Conservation (phyloP, 371 early-diverging fungal species). For the Capillidium rhysosporum region DNA sequence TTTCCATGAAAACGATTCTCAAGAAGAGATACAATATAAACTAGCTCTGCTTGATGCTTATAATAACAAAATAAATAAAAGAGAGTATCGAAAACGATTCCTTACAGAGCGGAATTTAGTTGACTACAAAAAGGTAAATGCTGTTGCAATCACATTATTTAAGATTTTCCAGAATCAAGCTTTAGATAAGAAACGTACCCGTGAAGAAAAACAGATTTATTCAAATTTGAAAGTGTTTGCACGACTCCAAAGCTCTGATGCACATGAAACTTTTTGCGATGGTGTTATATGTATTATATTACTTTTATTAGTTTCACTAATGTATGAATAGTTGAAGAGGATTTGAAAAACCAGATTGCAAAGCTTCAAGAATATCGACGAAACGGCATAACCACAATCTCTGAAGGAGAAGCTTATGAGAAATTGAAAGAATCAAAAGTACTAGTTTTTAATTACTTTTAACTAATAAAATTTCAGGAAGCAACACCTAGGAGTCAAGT, state of each 20-base stretch:
- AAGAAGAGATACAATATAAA: slow-evolving; percentile 75
- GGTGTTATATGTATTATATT: slow-evolving; percentile 40
- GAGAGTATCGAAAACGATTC: slow-evolving; percentile 66
- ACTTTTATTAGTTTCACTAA: background rate
- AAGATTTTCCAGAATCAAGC: slow-evolving; percentile 28
- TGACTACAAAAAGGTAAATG: slow-evolving; percentile 49
- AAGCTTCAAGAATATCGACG: slow-evolving; percentile 69
- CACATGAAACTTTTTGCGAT: slow-evolving; percentile 60
- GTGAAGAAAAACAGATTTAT: slow-evolving; percentile 67
- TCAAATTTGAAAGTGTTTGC: slow-evolving; percentile 71
- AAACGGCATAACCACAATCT: slow-evolving; percentile 60
- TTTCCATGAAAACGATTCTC: slow-evolving; percentile 68
- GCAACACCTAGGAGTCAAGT: background rate
- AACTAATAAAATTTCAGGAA: background rate
- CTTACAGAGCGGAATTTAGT: slow-evolving; percentile 71
- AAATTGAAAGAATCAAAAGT: slow-evolving; percentile 17
- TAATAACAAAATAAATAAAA: slow-evolving; percentile 63
- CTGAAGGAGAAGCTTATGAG: slow-evolving; percentile 56
- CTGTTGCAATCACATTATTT: background rate
- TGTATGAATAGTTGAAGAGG: background rate
- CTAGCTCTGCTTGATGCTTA: slow-evolving; percentile 84
- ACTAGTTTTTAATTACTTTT: slow-evolving; percentile 4
- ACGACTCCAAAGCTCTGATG: slow-evolving; percentile 60
- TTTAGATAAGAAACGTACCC: slow-evolving; percentile 53
- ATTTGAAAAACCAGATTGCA: background rate